These are phyloP conservation scores for Neurospora sp. DNA, from an alignment of 495 filamentous ascomycete species.

Conservation along the genomic window DNA sequence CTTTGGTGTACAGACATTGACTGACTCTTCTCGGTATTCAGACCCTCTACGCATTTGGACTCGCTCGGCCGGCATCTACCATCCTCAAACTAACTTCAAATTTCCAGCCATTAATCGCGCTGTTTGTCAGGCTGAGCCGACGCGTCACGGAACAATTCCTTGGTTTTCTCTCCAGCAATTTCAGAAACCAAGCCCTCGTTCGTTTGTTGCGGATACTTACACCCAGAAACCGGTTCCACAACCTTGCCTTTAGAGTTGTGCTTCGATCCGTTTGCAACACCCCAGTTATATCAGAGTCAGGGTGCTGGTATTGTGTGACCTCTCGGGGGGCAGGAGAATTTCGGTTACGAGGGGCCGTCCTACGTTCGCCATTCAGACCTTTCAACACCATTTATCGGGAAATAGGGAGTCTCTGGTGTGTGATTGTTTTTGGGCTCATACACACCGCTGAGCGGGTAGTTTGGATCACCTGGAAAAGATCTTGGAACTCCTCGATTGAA, in stretches of 20 bases:
- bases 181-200: conserved; percentile 16
- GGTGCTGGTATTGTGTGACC: neutral
- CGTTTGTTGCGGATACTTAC: conserved; percentile 25
- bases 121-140: conserved; percentile 12
- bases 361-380: neutral
- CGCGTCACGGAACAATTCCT: conserved; percentile 8
- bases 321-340: neutral
- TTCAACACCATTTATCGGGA: neutral
- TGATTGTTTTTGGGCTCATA: neutral
- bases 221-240: conserved; percentile 23
- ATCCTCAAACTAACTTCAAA: neutral
- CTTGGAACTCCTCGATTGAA: conserved; percentile 4
- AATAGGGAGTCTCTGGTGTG: neutral
- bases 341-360: neutral
- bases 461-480: neutral
- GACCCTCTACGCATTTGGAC: neutral
- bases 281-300: conserved; percentile 10
- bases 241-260: conserved; percentile 18
- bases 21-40: conserved; percentile 11
- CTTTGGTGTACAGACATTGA: conserved; percentile 6
- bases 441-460: neutral
- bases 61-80: conserved; percentile 12
- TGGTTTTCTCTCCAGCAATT: conserved; percentile 14
- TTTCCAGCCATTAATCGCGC: conserved; percentile 1
- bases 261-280: conserved; percentile 17